A percentile compares a stretch with the other conserved stretches of the same genome.
These are phyloP conservation scores for Trypanosoma lewisi DNA, from an alignment of 208 protist genomes.

Conservation along the genomic window DNA sequence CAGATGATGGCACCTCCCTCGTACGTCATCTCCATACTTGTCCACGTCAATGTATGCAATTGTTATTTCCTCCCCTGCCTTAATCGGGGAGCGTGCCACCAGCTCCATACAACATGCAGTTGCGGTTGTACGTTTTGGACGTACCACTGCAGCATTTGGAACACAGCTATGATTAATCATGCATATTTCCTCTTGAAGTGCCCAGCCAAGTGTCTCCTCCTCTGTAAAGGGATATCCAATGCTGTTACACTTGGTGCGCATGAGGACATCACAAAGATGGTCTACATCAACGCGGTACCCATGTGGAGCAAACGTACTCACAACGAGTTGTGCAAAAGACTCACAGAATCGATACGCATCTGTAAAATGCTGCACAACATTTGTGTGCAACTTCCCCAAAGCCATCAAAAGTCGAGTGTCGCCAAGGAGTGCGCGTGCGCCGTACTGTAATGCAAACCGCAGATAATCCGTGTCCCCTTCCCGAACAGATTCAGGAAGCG, in stretches of 20 bases:
- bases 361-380: slow-evolving; percentile 30
- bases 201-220: slow-evolving; percentile 66
- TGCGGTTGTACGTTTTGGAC: slow-evolving; percentile 11
- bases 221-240: slow-evolving; percentile 78
- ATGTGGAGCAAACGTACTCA: slow-evolving; percentile 22
- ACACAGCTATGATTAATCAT: slow-evolving; percentile 87
- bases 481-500: slow-evolving; percentile 51
- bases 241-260: slow-evolving; percentile 71
- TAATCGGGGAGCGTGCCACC: slow-evolving; percentile 12
- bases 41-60: slow-evolving; percentile 50
- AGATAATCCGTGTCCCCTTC: slow-evolving; percentile 81
- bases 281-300: slow-evolving; percentile 40
- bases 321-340: slow-evolving; percentile 38
- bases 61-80: slow-evolving; percentile 20
- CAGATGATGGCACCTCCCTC: slow-evolving; percentile 37
- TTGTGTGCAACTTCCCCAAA: slow-evolving; percentile 38
- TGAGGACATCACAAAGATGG: slow-evolving; percentile 54
- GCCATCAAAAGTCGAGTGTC: slow-evolving; percentile 35
- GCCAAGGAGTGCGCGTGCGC: slow-evolving; percentile 41
- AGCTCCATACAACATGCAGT: slow-evolving; percentile 21
- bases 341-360: slow-evolving; percentile 49
- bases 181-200: slow-evolving; percentile 59
- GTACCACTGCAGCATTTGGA: slow-evolving; percentile 67
- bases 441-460: slow-evolving; percentile 74
- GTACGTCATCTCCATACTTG: slow-evolving; percentile 36